These are phyloP conservation scores for Parmelia sp. DNA, from an alignment of 495 filamentous ascomycete species.

Conservation along the genomic window DNA sequence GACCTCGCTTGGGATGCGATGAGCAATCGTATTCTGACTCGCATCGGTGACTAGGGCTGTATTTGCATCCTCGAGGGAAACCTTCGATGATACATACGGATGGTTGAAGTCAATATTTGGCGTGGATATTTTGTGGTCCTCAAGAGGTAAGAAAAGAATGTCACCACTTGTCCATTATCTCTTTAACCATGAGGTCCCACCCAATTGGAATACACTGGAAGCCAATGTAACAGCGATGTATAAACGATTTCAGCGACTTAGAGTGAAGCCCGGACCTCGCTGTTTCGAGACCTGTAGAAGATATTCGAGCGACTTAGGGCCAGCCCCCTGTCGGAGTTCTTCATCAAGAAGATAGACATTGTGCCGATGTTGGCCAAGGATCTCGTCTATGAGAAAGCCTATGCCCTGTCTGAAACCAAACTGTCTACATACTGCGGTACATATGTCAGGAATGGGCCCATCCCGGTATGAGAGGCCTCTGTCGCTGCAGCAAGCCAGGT, in stretches of 20 bases:
- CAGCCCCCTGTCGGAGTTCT: background rate
- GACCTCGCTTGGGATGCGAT: constrained; percentile 27
- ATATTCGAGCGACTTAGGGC: constrained; percentile 11
- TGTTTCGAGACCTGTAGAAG: background rate
- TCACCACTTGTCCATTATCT: constrained; percentile 28
- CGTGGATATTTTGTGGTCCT: background rate
- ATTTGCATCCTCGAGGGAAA: background rate
- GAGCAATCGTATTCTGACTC: background rate
- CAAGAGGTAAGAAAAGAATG: constrained; percentile 22
- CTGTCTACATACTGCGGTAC: background rate
- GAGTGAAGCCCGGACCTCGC: background rate
- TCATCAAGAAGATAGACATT: constrained; percentile 2
- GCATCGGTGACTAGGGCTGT: background rate
- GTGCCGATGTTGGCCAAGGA: background rate
- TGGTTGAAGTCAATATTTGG: background rate
- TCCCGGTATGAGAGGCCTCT: background rate
- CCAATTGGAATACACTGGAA: constrained; percentile 33
- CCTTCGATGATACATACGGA: background rate
- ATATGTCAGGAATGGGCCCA: constrained; percentile 1
- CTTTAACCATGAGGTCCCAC: constrained; percentile 32
- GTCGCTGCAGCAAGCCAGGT: background rate
- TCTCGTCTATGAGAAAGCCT: constrained; percentile 6
- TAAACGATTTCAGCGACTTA: constrained; percentile 30
- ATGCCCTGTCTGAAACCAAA: background rate
- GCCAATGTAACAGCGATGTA: constrained; percentile 32